Percentiles rank a stretch among this genome's conserved stretches.
Evolutionary conservation across 805 yeast species (phyloP).

Genomic region (Yarrowia divulgata): DNA sequence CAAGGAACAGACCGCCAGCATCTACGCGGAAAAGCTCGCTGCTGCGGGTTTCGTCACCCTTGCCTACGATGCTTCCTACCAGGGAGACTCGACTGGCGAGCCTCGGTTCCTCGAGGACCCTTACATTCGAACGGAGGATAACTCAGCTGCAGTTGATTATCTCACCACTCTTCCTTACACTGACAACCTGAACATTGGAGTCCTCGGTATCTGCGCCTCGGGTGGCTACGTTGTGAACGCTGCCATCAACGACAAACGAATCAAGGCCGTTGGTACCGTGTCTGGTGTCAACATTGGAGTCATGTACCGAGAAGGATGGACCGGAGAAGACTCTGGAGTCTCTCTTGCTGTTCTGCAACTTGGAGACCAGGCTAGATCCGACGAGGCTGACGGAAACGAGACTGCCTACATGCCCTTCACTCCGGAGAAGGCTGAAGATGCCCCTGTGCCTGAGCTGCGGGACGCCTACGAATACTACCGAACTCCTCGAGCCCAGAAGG

Average conservation of each 20-base stretch:
- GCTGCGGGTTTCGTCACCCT: conserved; percentile 40
- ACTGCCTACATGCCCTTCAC: conserved; percentile 2
- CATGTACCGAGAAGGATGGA: conserved; percentile 37
- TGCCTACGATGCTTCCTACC: conserved; percentile 42
- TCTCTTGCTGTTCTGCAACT: not conserved
- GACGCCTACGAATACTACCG: conserved; percentile 42
- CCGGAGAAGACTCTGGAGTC: not conserved
- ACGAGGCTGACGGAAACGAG: not conserved
- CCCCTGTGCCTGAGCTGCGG: conserved; percentile 5
- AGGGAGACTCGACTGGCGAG: conserved; percentile 42
- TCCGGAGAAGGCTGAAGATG: conserved; percentile 17
- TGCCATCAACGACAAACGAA: conserved; percentile 41
- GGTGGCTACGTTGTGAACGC: conserved; percentile 42
- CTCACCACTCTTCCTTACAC: conserved; percentile 37
- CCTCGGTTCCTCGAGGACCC: conserved; percentile 42
- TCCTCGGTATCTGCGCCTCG: conserved; percentile 42
- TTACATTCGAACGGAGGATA: conserved; percentile 41
- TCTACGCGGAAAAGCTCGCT: conserved; percentile 40
- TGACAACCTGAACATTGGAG: conserved; percentile 40
- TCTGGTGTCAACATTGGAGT: conserved; percentile 40
- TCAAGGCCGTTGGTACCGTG: conserved; percentile 41
- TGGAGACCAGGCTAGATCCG: conserved; percentile 16
- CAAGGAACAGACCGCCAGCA: conserved; percentile 43
- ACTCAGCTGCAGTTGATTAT: conserved; percentile 39
- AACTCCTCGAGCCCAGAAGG: conserved; percentile 39